Conservation (phyloP, 768 basidiomycete species). For the Lactifluus hygrophoroides region DNA sequence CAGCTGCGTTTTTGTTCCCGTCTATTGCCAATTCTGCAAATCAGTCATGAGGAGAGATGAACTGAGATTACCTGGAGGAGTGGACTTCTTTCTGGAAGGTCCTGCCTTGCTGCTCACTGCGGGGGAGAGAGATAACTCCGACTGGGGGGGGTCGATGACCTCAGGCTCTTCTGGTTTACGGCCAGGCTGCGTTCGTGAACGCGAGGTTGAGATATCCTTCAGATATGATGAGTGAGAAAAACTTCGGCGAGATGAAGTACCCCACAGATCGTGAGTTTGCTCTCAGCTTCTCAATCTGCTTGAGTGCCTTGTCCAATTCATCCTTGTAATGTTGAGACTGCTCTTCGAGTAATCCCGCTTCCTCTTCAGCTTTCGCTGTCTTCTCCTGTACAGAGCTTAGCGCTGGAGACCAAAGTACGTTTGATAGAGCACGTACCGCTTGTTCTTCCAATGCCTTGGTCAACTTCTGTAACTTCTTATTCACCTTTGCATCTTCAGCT, state of each 20-base stretch:
- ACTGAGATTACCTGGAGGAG: not conserved
- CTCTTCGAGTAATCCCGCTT: conserved; percentile 9
- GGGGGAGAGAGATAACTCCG: not conserved
- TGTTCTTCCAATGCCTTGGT: conserved; percentile 22
- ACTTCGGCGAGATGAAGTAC: not conserved
- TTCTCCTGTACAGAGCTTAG: conserved; percentile 20
- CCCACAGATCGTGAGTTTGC: conserved; percentile 1
- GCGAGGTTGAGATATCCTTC: not conserved
- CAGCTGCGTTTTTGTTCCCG: not conserved
- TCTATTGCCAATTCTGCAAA: not conserved
- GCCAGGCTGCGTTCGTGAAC: not conserved
- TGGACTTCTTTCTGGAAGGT: not conserved
- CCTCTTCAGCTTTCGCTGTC: conserved; percentile 21
- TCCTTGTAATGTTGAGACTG: conserved; percentile 13
- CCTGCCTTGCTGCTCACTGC: not conserved
- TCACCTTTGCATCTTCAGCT: conserved; percentile 30
- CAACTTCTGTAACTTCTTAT: conserved; percentile 25
- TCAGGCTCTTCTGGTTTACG: not conserved
- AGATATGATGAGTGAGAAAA: not conserved
- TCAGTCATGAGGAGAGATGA: not conserved
- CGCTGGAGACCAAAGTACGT: not conserved
- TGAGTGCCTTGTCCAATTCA: conserved; percentile 22
- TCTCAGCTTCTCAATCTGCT: conserved; percentile 9
- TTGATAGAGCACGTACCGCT: conserved; percentile 15
- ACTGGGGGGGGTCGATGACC: not conserved